A percentile compares a stretch with the other conserved stretches of the same genome.
These are phyloP conservation scores for Stramenopiles sp. DNA, from an alignment of 352 stramenopile species.

Conservation along the genomic window DNA sequence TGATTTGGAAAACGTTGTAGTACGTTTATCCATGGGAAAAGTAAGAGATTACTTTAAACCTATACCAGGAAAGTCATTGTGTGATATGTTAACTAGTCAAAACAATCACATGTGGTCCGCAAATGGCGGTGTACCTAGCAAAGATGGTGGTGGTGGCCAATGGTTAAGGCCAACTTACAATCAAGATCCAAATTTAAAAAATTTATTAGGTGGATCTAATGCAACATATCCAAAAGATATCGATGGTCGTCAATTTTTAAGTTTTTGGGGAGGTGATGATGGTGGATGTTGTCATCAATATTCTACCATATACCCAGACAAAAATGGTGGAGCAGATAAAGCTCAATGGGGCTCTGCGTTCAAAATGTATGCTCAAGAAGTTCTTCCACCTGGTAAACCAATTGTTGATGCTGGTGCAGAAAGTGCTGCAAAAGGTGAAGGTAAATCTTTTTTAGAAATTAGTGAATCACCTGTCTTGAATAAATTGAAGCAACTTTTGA, in stretches of 20 bases:
- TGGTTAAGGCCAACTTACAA: slow-evolving; percentile 6
- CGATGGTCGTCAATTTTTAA: slow-evolving; percentile 8
- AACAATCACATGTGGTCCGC: neutral
- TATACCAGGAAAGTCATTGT: neutral
- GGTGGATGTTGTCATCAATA: slow-evolving; percentile 10
- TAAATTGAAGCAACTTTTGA: neutral
- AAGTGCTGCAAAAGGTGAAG: neutral
- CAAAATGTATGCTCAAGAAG: slow-evolving; percentile 3
- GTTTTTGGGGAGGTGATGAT: slow-evolving; percentile 10
- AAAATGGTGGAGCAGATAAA: slow-evolving; percentile 1
- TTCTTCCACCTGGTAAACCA: neutral
- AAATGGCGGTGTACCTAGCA: slow-evolving; percentile 1
- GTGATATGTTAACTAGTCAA: slow-evolving; percentile 8
- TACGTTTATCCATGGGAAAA: slow-evolving; percentile 7
- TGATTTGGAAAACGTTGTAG: neutral
- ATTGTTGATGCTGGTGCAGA: neutral
- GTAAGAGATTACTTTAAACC: slow-evolving; percentile 5
- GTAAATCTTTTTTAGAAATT: neutral
- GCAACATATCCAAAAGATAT: slow-evolving; percentile 6
- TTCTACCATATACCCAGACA: neutral
- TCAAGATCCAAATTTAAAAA: slow-evolving; percentile 2
- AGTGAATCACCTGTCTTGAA: neutral
- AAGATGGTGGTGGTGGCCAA: neutral
- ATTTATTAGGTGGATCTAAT: slow-evolving; percentile 5
- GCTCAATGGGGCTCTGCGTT: neutral